Evolutionary conservation across 163 green algal genomes (phyloP).

Genomic region (Scenedesmus sp.): DNA sequence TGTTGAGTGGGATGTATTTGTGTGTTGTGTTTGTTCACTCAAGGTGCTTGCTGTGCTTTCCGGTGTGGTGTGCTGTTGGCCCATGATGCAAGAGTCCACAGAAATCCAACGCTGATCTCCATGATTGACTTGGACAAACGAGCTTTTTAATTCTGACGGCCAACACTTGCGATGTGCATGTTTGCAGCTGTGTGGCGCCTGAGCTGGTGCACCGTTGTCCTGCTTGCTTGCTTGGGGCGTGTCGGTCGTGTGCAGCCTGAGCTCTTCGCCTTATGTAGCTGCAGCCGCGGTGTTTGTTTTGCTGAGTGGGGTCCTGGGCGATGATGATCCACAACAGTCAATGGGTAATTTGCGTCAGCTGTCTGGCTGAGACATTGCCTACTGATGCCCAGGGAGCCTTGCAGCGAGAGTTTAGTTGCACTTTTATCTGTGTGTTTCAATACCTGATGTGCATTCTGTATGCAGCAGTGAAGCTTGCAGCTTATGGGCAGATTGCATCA

Average conservation of each 20-base stretch:
- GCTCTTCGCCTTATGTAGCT: background rate
- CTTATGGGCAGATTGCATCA: slow-evolving; percentile 8
- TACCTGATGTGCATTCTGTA: too few species aligned
- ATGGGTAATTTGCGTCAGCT: slow-evolving; percentile 57
- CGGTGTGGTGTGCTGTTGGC: background rate
- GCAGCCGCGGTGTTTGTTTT: background rate
- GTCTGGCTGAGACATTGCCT: slow-evolving; percentile 43
- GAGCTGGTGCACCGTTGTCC: background rate
- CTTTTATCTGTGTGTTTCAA: too few species aligned
- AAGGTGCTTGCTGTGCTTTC: background rate
- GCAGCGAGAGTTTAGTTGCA: too few species aligned
- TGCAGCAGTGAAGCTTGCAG: background rate
- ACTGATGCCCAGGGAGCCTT: slow-evolving; percentile 12
- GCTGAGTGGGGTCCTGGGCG: background rate
- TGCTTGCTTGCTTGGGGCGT: background rate
- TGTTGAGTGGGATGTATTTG: background rate
- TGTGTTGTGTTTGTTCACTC: background rate
- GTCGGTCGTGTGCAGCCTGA: background rate
- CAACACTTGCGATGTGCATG: too few species aligned
- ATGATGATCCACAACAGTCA: slow-evolving; percentile 25
- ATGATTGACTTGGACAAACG: slow-evolving; percentile 26
- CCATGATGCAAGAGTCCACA: slow-evolving; percentile 43
- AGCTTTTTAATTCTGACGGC: slow-evolving; percentile 51
- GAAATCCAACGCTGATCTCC: slow-evolving; percentile 48
- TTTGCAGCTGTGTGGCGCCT: too few species aligned